Base-by-base conservation (phyloP, 2,329 filamentous ascomycete genomes). In the Neonectria hederae region DNA sequence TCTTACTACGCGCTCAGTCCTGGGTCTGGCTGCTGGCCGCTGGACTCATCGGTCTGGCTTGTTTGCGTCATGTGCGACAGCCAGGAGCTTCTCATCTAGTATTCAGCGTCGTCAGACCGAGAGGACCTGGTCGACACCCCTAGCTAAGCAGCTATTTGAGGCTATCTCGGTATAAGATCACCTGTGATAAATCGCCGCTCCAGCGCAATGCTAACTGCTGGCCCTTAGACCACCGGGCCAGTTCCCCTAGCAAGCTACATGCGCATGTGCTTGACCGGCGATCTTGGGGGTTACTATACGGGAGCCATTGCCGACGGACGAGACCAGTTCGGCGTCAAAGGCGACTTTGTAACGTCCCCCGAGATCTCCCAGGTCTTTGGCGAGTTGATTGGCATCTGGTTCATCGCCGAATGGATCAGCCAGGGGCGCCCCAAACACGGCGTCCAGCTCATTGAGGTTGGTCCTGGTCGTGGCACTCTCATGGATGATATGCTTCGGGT, bases 301-400 rank as follows among this genome's bases (percentile, higher is more conserved):
- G 88, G 90, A 5, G 87, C 89, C 24, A 85, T 90, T 46, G 85
- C 86, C 9, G 81, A 88, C 64, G 89, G 86, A 21, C 87, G 90
- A 51, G 94, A 97, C 75, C 94, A 95, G 68, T 99, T 99, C 73
- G 96, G 96, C n/a, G 83, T 87, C 59, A 92, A 93, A 75, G 96
- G 96, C 26, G 96, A 99, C 79, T 99, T 99, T 76, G 91, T 98
- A 55, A 99, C 96, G 0, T 97, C 94, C 0, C 96, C 96, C 0
- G 96, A 99, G 79, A 98, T 99, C 72, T 97, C 94, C 1, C 96
- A 98, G 77, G 87, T 98, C 13, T 99, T 99, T 80, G 96, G 96
- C 24, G 96, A 99, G 81, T 85, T 99, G 28, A 84, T 98, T 61
- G 96, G 93, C 5, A 88, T 99, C 72, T 99, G 96, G 96, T 90